Evolutionary conservation across 306 rosid species (phyloP).

Genomic region (Comarum palustre): DNA sequence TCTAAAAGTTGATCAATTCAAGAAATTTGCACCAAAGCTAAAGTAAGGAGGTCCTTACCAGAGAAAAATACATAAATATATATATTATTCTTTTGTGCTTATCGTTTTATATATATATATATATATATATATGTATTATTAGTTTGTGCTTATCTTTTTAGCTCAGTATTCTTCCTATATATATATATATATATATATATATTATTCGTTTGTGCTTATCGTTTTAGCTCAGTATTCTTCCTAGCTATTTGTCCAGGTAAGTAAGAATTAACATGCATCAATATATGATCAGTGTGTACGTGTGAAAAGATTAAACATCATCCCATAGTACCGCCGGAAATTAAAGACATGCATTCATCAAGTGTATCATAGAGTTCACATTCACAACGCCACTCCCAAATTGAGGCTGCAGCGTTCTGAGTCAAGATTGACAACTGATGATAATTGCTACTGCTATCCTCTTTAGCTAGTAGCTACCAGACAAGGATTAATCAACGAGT

Average conservation of each 20-base stretch:
- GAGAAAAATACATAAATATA: too few species aligned
- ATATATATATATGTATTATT: too few species aligned
- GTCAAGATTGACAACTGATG: neutral
- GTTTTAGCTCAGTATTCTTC: neutral
- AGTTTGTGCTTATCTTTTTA: too few species aligned
- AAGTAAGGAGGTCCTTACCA: too few species aligned
- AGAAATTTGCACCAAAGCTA: too few species aligned
- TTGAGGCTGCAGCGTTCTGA: neutral
- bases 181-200: too few species aligned
- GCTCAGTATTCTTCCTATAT: too few species aligned
- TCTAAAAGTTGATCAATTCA: too few species aligned
- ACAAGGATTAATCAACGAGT: neutral
- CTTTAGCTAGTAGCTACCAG: neutral
- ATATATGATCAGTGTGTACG: neutral
- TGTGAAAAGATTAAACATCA: neutral
- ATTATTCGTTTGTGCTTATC: neutral
- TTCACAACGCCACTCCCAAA: constrained; percentile 1
- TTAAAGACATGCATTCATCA: neutral
- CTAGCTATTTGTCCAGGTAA: neutral
- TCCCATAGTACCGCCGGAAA: neutral
- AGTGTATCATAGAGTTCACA: neutral
- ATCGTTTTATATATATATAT: too few species aligned
- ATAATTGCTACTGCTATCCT: neutral
- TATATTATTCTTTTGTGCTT: too few species aligned
- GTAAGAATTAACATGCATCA: neutral